These are phyloP conservation scores for Pulveroboletus frians DNA, from an alignment of 768 basidiomycete species.

Conservation along the genomic window DNA sequence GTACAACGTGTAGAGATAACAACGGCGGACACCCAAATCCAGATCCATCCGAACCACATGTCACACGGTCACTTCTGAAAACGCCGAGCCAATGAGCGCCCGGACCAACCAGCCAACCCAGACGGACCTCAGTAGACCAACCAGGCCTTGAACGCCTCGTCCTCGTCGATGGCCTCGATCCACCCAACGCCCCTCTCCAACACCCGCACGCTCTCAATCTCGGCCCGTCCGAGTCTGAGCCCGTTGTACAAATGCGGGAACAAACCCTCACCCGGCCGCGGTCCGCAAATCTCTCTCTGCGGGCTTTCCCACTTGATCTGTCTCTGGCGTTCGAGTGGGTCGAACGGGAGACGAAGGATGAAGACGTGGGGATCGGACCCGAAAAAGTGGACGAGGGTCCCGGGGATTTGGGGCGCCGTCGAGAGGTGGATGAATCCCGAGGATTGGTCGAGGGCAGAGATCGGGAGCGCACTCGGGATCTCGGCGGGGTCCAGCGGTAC, in stretches of 20 bases:
- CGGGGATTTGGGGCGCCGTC: constrained; percentile 44
- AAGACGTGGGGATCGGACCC: constrained; percentile 34
- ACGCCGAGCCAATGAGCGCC: too few species aligned
- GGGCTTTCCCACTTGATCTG: constrained; percentile 49
- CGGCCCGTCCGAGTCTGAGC: constrained; percentile 37
- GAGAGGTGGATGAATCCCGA: constrained; percentile 55
- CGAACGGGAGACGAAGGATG: constrained; percentile 42
- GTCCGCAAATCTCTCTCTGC: constrained; percentile 36
- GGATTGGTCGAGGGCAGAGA: constrained; percentile 43
- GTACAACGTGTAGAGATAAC: too few species aligned
- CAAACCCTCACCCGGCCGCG: constrained; percentile 39
- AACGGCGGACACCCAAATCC: too few species aligned
- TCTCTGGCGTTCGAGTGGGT: constrained; percentile 27
- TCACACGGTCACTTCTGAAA: too few species aligned
- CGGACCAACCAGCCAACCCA: too few species aligned
- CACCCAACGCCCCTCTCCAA: constrained; percentile 29
- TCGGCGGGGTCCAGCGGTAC: constrained; percentile 29
- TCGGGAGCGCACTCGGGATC: constrained; percentile 43
- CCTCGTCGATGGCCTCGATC: constrained; percentile 25
- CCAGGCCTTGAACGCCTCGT: constrained; percentile 24
- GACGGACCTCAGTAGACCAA: constrained; percentile 34
- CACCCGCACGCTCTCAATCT: constrained; percentile 39
- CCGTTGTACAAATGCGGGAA: constrained; percentile 55
- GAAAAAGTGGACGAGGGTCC: constrained; percentile 47
- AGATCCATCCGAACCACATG: too few species aligned